A percentile compares a stretch with the other conserved stretches of the same genome.
These are phyloP conservation scores for Botrytis cinerea DNA, from an alignment of 2,329 filamentous ascomycete species.

Conservation along the genomic window DNA sequence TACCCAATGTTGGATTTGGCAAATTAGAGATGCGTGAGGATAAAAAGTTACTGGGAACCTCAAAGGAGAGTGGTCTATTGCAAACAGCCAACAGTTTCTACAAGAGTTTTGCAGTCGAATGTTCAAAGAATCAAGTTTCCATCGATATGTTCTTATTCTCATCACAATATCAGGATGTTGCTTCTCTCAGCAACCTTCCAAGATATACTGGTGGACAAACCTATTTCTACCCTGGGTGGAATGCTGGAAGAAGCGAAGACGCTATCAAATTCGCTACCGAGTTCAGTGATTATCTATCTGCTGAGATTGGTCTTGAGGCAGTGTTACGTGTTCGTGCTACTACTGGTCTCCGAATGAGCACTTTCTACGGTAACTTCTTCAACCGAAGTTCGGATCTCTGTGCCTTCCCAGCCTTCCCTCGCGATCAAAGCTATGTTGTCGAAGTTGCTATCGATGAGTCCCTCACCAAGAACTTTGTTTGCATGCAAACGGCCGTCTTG, in stretches of 20 bases:
- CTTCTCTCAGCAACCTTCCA: constrained; percentile 91
- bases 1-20: constrained; percentile 87
- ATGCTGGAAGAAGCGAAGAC: constrained; percentile 88
- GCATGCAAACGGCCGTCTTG: constrained; percentile 89
- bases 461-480: constrained; percentile 86
- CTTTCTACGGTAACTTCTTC: constrained; percentile 99
- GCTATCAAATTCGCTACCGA: constrained; percentile 97
- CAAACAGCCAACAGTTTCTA: constrained; percentile 97
- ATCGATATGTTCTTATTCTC: constrained; percentile 99
- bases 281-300: constrained; percentile 94
- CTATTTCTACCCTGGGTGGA: constrained; percentile 97
- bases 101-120: constrained; percentile 98
- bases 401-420: constrained; percentile 95
- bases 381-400: constrained; percentile 97
- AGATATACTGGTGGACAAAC: constrained; percentile 97
- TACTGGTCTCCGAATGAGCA: constrained; percentile 92
- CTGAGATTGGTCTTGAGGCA: constrained; percentile 93
- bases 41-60: constrained; percentile 92
- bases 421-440: constrained; percentile 96
- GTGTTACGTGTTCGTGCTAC: constrained; percentile 94
- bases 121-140: constrained; percentile 97
- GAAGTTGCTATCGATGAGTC: constrained; percentile 98
- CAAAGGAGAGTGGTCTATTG: constrained; percentile 82
- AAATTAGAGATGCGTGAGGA: constrained; percentile 93
- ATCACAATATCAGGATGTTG: constrained; percentile 95